phyloP scores from a whole-genome alignment of 768 basidiomycete genomes.

The Nidularia pulvinata region DNA sequence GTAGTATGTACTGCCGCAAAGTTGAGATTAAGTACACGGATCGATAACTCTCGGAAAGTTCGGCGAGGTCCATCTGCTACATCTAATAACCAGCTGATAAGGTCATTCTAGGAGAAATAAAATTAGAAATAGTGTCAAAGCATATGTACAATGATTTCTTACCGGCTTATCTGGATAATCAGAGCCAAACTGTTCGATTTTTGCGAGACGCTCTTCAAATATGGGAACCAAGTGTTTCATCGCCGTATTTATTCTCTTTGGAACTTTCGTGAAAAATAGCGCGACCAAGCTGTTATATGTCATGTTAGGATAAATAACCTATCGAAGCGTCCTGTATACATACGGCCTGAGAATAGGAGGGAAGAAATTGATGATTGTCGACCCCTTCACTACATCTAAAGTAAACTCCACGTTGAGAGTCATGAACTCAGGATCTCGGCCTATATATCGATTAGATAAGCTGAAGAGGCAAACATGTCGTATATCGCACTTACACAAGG shows the following conservation, averaged over 20 bases:
- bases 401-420: conserved; percentile 17
- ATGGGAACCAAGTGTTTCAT: conserved; percentile 22
- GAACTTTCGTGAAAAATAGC: conserved; percentile 16
- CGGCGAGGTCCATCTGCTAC: conserved; percentile 25
- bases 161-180: conserved; percentile 31
- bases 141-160: not conserved
- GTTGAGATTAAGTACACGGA: conserved; percentile 29
- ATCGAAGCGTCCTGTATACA: conserved; percentile 3
- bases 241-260: conserved; percentile 15
- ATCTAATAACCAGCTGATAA: conserved; percentile 45
- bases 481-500: conserved; percentile 27
- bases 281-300: conserved; percentile 13
- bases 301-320: not conserved
- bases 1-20: conserved; percentile 40
- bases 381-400: conserved; percentile 11
- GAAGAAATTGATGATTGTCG: conserved; percentile 14
- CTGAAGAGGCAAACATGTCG: no score
- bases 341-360: conserved; percentile 16
- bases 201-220: conserved; percentile 25
- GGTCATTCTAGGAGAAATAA: conserved; percentile 32
- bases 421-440: conserved; percentile 16
- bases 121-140: not conserved
- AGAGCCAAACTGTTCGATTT: conserved; percentile 20
- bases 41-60: conserved; percentile 21
- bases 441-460: conserved; percentile 2